Evolutionary conservation across 2,329 filamentous ascomycete species (phyloP).

Genomic region (Laburnicola sp.): DNA sequence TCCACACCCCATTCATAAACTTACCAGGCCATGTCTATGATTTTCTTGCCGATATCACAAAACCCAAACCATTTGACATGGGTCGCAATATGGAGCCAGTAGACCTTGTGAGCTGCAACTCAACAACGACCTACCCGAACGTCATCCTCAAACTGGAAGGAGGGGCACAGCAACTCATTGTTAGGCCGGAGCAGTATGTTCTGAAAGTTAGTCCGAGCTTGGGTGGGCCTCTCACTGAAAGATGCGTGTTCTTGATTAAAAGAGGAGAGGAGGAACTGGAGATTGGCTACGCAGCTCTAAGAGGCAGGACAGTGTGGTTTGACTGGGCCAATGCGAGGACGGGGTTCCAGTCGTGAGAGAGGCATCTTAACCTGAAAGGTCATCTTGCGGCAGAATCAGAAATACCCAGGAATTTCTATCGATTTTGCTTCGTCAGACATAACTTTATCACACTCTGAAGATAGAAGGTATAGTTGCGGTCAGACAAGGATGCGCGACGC

Average conservation of each 20-base stretch:
- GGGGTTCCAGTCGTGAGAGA: slow-evolving; percentile 1
- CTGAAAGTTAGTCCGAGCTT: slow-evolving; percentile 5
- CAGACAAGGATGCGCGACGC: no score
- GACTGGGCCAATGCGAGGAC: slow-evolving; percentile 14
- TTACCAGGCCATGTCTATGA: slow-evolving; percentile 8
- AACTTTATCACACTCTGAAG: no score
- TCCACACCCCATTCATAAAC: slow-evolving; percentile 9
- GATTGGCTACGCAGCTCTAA: slow-evolving; percentile 9
- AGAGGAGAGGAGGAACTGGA: slow-evolving; percentile 6
- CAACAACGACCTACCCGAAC: slow-evolving; percentile 3
- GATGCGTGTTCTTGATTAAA: slow-evolving; percentile 8
- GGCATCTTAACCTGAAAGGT: not conserved
- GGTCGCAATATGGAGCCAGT: slow-evolving; percentile 6
- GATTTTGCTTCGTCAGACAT: no score
- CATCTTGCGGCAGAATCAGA: not conserved
- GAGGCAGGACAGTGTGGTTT: slow-evolving; percentile 11
- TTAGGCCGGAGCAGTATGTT: slow-evolving; percentile 12
- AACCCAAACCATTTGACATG: slow-evolving; percentile 6
- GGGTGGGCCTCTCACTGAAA: slow-evolving; percentile 6
- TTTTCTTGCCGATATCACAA: slow-evolving; percentile 1
- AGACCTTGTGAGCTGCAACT: slow-evolving; percentile 9
- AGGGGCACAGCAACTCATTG: slow-evolving; percentile 4
- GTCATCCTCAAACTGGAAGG: slow-evolving; percentile 7
- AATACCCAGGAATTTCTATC: slow-evolving; percentile 2
- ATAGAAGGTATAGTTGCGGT: no score